Percentiles rank a stretch among this genome's conserved stretches.
Conservation (phyloP, 352 stramenopile genomes). For the Pythium aquatile region DNA sequence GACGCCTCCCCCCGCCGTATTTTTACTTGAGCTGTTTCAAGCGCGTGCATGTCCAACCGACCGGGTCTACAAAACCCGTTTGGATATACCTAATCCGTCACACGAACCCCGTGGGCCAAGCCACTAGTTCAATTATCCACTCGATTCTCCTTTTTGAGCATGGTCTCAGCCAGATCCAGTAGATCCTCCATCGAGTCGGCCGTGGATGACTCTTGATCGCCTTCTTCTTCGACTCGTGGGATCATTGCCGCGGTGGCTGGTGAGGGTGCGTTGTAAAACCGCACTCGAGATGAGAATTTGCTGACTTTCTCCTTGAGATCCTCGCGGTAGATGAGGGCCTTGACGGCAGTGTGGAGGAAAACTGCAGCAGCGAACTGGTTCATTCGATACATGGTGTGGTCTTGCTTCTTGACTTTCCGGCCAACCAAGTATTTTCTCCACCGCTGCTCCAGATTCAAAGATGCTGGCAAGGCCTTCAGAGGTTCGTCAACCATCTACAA, state of each 20-base stretch:
- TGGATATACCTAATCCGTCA: no score
- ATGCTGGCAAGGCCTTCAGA: conserved; percentile 44
- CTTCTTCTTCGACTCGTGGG: conserved; percentile 7
- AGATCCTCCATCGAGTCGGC: conserved; percentile 18
- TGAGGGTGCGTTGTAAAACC: conserved; percentile 10
- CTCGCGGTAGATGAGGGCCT: conserved; percentile 46
- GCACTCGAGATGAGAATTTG: conserved; percentile 22
- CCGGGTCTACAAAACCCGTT: background rate
- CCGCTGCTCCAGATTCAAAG: conserved; percentile 54
- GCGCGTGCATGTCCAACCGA: background rate
- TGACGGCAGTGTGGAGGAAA: conserved; percentile 50
- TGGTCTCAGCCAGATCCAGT: conserved; percentile 15
- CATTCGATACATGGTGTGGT: conserved; percentile 44
- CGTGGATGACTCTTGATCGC: conserved; percentile 1
- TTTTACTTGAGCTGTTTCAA: conserved; percentile 10
- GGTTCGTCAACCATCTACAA: conserved; percentile 49
- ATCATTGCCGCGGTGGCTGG: background rate
- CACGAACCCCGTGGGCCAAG: no score
- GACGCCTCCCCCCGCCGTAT: background rate
- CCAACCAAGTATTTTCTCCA: conserved; percentile 51
- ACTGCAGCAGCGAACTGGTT: conserved; percentile 54
- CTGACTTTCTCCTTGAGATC: conserved; percentile 49
- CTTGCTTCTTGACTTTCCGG: conserved; percentile 56
- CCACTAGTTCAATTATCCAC: background rate
- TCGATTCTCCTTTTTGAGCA: conserved; percentile 11